These are phyloP conservation scores for Penicillium sp. DNA, from an alignment of 2,329 filamentous ascomycete species.

Conservation along the genomic window DNA sequence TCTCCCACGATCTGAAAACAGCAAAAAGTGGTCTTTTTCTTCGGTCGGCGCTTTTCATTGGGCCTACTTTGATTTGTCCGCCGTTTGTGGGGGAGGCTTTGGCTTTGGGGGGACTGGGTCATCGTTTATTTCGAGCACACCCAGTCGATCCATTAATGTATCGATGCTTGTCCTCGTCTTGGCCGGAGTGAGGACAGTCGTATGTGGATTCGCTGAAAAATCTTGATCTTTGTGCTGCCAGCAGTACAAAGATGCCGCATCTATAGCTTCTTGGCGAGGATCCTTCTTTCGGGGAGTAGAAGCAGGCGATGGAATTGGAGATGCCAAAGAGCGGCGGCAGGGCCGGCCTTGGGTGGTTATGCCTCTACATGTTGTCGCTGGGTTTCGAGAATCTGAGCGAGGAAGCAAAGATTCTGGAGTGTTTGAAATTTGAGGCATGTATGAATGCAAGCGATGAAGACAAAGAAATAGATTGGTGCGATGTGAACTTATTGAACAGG, in stretches of 20 bases:
- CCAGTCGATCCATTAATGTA: conserved; percentile 76
- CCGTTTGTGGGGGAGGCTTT: conserved; percentile 6
- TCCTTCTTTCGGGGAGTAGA: conserved; percentile 28
- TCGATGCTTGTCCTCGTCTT: conserved; percentile 78
- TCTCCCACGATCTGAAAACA: conserved; percentile 37
- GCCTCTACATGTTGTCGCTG: conserved; percentile 81
- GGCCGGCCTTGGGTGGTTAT: conserved; percentile 79
- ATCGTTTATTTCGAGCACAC: conserved; percentile 65
- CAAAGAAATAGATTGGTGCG: not conserved
- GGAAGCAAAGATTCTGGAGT: conserved; percentile 79
- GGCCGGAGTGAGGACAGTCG: conserved; percentile 40
- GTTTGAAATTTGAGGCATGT: conserved; percentile 66
- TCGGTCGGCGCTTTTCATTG: conserved; percentile 18
- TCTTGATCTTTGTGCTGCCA: conserved; percentile 96
- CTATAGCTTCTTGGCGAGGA: conserved; percentile 25
- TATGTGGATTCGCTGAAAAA: conserved; percentile 20
- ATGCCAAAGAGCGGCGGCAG: conserved; percentile 71
- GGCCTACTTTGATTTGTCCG: conserved; percentile 11
- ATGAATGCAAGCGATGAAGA: not conserved
- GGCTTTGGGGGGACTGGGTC: conserved; percentile 8
- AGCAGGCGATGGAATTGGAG: conserved; percentile 38
- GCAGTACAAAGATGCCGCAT: conserved; percentile 64
- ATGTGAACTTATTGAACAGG: not conserved
- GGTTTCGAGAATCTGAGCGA: conserved; percentile 81
- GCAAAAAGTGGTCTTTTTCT: conserved; percentile 29